Evolutionary conservation across 1,284 basidiomycete species (phyloP).

Genomic region (Amylostereum chailletii): DNA sequence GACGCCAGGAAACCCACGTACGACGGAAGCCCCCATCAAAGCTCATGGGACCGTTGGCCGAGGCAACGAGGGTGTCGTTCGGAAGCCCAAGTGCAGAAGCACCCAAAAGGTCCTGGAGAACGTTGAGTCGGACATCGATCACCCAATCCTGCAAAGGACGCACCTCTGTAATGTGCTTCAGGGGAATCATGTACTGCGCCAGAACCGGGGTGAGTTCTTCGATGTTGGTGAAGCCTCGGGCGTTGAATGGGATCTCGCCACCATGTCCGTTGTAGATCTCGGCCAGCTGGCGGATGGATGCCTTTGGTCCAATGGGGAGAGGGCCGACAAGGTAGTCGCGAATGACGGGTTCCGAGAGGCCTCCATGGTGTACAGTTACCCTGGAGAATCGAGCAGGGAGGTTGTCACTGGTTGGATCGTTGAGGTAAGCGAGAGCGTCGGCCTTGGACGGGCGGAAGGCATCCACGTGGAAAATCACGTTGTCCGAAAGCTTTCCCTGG

Average conservation of each 20-base stretch:
- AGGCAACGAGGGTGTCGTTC: constrained; percentile 40
- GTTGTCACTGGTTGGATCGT: constrained; percentile 17
- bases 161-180: constrained; percentile 33
- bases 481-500: constrained; percentile 29
- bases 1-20: constrained; percentile 40
- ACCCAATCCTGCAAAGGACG: constrained; percentile 5
- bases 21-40: constrained; percentile 54
- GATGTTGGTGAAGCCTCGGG: constrained; percentile 29
- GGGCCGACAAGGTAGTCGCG: constrained; percentile 51
- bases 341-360: constrained; percentile 30
- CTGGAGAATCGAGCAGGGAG: constrained; percentile 31
- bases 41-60: constrained; percentile 39
- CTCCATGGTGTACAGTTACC: constrained; percentile 47
- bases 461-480: constrained; percentile 42
- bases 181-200: constrained; percentile 19
- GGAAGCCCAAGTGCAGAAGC: constrained; percentile 26
- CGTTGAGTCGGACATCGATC: no score
- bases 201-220: constrained; percentile 29
- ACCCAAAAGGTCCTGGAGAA: constrained; percentile 32
- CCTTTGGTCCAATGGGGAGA: constrained; percentile 33
- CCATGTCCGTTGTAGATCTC: constrained; percentile 38
- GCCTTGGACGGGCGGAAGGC: constrained; percentile 39
- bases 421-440: constrained; percentile 39
- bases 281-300: constrained; percentile 29
- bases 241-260: constrained; percentile 41